Evolutionary conservation across 2,329 filamentous ascomycete genomes (phyloP).

Genomic region (Penicillium fuscoglaucum): DNA sequence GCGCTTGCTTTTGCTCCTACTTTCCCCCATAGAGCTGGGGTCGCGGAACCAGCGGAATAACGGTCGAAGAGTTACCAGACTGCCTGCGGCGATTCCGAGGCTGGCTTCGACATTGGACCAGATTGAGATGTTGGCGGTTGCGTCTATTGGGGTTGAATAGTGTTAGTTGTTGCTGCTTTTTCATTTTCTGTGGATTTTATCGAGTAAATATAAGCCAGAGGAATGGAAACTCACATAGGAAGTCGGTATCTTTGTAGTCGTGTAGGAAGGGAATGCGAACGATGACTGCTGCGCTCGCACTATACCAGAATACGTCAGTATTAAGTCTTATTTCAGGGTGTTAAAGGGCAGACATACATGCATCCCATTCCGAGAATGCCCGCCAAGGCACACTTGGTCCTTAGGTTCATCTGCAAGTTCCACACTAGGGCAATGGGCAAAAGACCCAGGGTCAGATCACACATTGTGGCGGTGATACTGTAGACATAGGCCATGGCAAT

Average conservation of each 20-base stretch:
- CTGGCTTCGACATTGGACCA: conserved; percentile 44
- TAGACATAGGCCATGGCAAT: conserved; percentile 56
- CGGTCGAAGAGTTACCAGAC: conserved; percentile 52
- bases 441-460: conserved; percentile 56
- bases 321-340: too few relatives aligned
- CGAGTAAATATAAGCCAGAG: neutral
- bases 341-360: conserved; percentile 33
- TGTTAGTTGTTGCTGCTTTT: conserved; percentile 13
- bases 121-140: conserved; percentile 41
- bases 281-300: conserved; percentile 40
- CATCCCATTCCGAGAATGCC: conserved; percentile 59
- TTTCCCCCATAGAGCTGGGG: conserved; percentile 26
- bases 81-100: conserved; percentile 48
- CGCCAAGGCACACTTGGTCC: conserved; percentile 54
- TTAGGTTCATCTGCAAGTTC: conserved; percentile 55
- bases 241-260: conserved; percentile 33
- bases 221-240: conserved; percentile 34
- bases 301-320: conserved; percentile 12
- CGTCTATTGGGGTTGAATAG: conserved; percentile 23
- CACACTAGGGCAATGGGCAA: conserved; percentile 57
- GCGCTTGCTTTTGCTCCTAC: conserved; percentile 23
- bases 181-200: neutral
- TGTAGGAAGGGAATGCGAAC: conserved; percentile 40
- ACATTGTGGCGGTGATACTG: conserved; percentile 49
- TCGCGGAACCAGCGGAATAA: conserved; percentile 46